phyloP scores from a whole-genome alignment of 768 basidiomycete species.

The Phaeotremella fagi region DNA sequence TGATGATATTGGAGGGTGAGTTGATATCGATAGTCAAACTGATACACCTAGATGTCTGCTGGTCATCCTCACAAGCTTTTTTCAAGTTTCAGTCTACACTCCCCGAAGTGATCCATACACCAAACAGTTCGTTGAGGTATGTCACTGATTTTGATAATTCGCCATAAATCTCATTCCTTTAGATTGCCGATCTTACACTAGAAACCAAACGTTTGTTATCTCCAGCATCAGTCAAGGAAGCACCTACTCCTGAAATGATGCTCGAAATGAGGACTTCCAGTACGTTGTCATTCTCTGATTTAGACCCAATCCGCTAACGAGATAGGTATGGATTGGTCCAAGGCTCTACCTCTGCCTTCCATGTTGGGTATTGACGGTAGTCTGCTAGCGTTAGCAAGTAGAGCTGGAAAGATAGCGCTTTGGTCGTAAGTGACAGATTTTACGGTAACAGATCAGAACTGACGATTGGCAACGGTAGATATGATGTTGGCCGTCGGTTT shows the following conservation, averaged over 20 bases:
- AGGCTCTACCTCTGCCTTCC: conserved; percentile 1
- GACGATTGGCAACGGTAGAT: too few species aligned
- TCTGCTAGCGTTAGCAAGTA: conserved; percentile 23
- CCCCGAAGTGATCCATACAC: conserved; percentile 27
- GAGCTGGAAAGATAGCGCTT: conserved; percentile 24
- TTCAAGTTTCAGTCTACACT: conserved; percentile 33
- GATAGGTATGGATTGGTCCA: conserved; percentile 29
- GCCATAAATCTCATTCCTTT: too few species aligned
- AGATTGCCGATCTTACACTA: conserved; percentile 23
- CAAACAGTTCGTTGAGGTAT: conserved; percentile 33
- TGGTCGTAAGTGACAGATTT: conserved; percentile 38
- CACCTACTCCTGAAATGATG: too few species aligned
- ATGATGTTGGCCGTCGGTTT: conserved; percentile 19
- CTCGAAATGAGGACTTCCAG: conserved; percentile 21
- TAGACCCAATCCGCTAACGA: background rate
- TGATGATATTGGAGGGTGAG: conserved; percentile 36
- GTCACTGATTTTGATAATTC: too few species aligned
- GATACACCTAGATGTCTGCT: conserved; percentile 27
- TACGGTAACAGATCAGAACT: too few species aligned
- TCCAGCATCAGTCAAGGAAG: conserved; percentile 1
- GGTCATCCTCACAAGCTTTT: conserved; percentile 15
- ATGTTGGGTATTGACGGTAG: conserved; percentile 24
- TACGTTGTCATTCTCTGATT: conserved; percentile 1
- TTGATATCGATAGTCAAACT: background rate
- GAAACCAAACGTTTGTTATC: conserved; percentile 3